phyloP scores from a whole-genome alignment of 2,329 filamentous ascomycete genomes.

The Xylariaceae sp. region DNA sequence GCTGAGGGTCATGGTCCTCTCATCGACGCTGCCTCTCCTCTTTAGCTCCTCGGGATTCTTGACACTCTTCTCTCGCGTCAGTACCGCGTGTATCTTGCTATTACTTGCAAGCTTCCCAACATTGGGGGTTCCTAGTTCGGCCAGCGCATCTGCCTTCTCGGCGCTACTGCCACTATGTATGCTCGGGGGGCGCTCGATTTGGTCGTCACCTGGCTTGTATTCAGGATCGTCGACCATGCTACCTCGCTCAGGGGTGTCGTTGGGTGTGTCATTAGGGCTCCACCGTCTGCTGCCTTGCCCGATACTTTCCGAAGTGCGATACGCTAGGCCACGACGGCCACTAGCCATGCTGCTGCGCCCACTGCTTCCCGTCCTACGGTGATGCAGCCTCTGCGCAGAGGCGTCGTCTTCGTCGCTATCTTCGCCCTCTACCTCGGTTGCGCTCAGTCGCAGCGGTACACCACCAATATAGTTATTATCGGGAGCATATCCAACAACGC shows the following conservation, averaged over 20 bases:
- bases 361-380: constrained; percentile 70
- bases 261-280: constrained; percentile 53
- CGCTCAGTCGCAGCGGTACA: constrained; percentile 85
- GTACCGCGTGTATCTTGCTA: constrained; percentile 52
- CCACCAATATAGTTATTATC: constrained; percentile 73
- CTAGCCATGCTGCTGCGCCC: constrained; percentile 65
- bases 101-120: constrained; percentile 54
- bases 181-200: constrained; percentile 41
- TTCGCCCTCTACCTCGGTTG: constrained; percentile 90
- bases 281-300: constrained; percentile 41
- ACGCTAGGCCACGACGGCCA: constrained; percentile 45
- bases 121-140: constrained; percentile 44
- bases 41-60: constrained; percentile 68
- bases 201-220: constrained; percentile 31
- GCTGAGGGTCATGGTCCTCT: constrained; percentile 71
- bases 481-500: constrained; percentile 72
- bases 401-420: constrained; percentile 72
- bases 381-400: constrained; percentile 49
- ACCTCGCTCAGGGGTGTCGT: constrained; percentile 53
- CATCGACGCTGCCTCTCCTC: constrained; percentile 77
- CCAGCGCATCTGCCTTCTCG: constrained; percentile 58
- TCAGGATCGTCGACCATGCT: constrained; percentile 46
- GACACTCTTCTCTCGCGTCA: constrained; percentile 61
- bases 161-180: constrained; percentile 53
- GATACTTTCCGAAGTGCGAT: constrained; percentile 49